phyloP scores from a whole-genome alignment of 1,139 yeast genomes.

The Meyerozyma athensensis region DNA sequence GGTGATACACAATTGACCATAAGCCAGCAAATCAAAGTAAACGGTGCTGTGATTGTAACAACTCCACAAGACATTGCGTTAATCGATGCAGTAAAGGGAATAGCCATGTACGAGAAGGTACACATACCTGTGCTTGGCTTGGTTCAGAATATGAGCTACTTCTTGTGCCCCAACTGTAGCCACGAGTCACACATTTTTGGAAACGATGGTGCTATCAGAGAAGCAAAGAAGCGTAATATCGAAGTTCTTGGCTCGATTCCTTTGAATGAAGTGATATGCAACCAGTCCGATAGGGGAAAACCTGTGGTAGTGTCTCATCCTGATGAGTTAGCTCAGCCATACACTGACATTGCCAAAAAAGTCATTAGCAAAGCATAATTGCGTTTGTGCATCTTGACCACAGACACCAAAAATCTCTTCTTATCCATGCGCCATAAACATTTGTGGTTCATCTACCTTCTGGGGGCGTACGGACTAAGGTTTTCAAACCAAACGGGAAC shows the following conservation, averaged over 20 bases:
- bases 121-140: conserved; percentile 71
- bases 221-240: conserved; percentile 49
- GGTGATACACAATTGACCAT: conserved; percentile 84
- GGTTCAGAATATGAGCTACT: conserved; percentile 82
- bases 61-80: conserved; percentile 87
- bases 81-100: conserved; percentile 77
- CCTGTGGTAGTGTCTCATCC: conserved; percentile 55
- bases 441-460: too few species aligned
- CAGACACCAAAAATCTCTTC: too few species aligned
- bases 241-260: conserved; percentile 66
- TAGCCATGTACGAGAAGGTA: conserved; percentile 72
- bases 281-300: conserved; percentile 57
- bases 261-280: conserved; percentile 56
- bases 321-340: conserved; percentile 31
- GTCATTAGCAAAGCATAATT: conserved; percentile 9
- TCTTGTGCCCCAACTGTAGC: conserved; percentile 67
- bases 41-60: conserved; percentile 78
- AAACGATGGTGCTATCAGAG: conserved; percentile 54
- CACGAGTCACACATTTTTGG: conserved; percentile 79
- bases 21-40: conserved; percentile 70
- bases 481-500: too few species aligned
- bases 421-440: too few species aligned
- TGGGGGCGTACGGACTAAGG: too few species aligned
- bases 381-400: conserved; percentile 5
- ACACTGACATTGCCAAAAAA: conserved; percentile 40